Conservation (phyloP, 2,329 filamentous ascomycete species). For the Cyphellophora europaea region DNA sequence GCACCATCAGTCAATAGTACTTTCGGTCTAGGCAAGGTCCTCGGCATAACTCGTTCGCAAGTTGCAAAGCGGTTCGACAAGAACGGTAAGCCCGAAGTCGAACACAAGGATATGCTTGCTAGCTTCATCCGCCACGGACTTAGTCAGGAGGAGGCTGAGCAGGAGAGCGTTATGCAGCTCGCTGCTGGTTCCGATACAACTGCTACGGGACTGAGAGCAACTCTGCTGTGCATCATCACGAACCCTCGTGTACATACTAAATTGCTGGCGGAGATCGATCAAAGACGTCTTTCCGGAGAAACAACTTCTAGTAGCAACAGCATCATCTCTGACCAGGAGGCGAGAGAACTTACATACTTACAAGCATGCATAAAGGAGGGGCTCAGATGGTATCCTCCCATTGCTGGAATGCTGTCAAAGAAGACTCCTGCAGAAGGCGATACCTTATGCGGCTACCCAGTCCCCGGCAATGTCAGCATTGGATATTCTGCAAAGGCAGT, state of each 20-base stretch:
- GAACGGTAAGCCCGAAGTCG: conserved; percentile 5
- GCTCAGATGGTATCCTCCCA: conserved; percentile 37
- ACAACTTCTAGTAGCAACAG: conserved; percentile 3
- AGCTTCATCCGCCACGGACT: conserved; percentile 13
- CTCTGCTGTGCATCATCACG: conserved; percentile 9
- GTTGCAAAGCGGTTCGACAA: conserved; percentile 8
- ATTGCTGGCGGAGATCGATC: conserved; percentile 10
- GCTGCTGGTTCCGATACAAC: conserved; percentile 13
- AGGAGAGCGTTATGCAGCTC: conserved; percentile 10
- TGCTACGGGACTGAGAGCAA: conserved; percentile 11
- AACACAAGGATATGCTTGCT: conserved; percentile 11
- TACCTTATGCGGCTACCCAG: conserved; percentile 27
- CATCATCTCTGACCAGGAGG: conserved; percentile 20
- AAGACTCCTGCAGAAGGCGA: conserved; percentile 30
- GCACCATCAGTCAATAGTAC: conserved; percentile 6
- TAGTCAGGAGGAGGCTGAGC: conserved; percentile 7
- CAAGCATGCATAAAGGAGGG: conserved; percentile 42
- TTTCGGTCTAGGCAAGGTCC: conserved; percentile 9
- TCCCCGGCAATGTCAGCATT: conserved; percentile 32
- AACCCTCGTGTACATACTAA: conserved; percentile 9
- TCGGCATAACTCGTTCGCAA: conserved; percentile 7
- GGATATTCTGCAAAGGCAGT: conserved; percentile 23
- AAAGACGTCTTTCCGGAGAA: conserved; percentile 1
- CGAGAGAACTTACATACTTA: conserved; percentile 35
- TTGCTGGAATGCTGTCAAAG: conserved; percentile 27